phyloP scores from a whole-genome alignment of 2,329 filamentous ascomycete genomes.

The Cordyceps militaris region DNA sequence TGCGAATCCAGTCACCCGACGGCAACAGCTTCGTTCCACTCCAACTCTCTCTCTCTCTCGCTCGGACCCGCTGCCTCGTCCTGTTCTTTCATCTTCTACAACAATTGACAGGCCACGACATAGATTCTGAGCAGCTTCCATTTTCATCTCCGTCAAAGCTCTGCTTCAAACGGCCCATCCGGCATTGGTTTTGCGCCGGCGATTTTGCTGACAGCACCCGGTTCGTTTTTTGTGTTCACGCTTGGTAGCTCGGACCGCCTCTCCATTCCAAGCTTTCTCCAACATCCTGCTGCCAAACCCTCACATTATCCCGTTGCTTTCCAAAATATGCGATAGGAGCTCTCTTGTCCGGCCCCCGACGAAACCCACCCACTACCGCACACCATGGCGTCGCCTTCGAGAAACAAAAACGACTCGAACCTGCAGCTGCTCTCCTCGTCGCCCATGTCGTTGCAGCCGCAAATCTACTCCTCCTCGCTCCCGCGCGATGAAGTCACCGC shows the following conservation, averaged over 20 bases:
- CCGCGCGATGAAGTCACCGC: conserved; percentile 55
- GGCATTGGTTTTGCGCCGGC: background rate
- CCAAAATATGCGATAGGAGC: conserved; percentile 9
- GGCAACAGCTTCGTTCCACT: conserved; percentile 3
- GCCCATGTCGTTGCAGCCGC: conserved; percentile 37
- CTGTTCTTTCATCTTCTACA: background rate
- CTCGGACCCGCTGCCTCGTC: conserved; percentile 1
- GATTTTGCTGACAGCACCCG: background rate
- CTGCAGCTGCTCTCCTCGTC: conserved; percentile 35
- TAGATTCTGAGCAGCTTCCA: background rate
- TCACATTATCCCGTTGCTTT: background rate
- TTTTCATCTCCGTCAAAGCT: background rate
- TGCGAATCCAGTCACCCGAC: conserved; percentile 8
- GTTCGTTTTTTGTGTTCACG: background rate
- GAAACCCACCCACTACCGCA: too few relatives aligned
- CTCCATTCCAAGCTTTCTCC: background rate
- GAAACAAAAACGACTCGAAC: conserved; percentile 13
- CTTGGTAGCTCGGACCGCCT: conserved; percentile 2
- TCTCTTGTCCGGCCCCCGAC: background rate
- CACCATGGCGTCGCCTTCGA: conserved; percentile 13
- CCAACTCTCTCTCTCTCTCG: background rate
- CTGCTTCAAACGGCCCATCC: background rate
- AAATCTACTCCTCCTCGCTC: conserved; percentile 43
- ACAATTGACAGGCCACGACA: background rate
- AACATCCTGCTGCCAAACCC: background rate